Evolutionary conservation across 805 yeast species (phyloP).

Genomic region (Hanseniaspora lindneri): DNA sequence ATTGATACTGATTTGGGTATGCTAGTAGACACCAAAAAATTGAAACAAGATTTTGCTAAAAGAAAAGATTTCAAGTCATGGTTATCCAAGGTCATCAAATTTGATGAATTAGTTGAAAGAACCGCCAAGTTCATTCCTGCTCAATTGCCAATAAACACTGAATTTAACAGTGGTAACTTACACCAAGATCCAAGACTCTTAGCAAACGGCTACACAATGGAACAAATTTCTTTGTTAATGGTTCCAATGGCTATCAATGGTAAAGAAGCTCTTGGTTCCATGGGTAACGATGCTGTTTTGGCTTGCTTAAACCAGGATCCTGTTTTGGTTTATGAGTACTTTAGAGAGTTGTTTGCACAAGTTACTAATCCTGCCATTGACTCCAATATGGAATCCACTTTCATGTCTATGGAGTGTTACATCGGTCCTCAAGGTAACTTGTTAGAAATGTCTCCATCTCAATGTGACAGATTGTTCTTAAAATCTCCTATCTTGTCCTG

Average conservation of each 20-base stretch:
- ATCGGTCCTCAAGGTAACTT: constrained; percentile 95
- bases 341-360: constrained; percentile 92
- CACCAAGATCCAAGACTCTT: constrained; percentile 73
- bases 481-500: constrained; percentile 71
- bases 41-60: constrained; percentile 66
- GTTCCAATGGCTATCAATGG: constrained; percentile 91
- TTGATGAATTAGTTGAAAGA: constrained; percentile 61
- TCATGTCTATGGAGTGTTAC: constrained; percentile 93
- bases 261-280: constrained; percentile 91
- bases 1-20: constrained; percentile 90
- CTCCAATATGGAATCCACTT: constrained; percentile 91
- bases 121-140: constrained; percentile 31
- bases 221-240: constrained; percentile 68
- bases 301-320: constrained; percentile 95
- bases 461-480: constrained; percentile 78
- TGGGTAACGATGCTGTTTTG: constrained; percentile 95
- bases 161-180: constrained; percentile 31
- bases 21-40: constrained; percentile 84
- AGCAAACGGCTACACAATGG: constrained; percentile 90
- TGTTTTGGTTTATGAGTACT: constrained; percentile 78
- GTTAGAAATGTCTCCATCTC: constrained; percentile 81
- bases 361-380: constrained; percentile 98
- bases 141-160: constrained; percentile 18
- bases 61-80: constrained; percentile 88
- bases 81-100: constrained; percentile 75